Conservation (phyloP, 192 early-diverging fungal genomes). For the Umbelopsis sp. region DNA sequence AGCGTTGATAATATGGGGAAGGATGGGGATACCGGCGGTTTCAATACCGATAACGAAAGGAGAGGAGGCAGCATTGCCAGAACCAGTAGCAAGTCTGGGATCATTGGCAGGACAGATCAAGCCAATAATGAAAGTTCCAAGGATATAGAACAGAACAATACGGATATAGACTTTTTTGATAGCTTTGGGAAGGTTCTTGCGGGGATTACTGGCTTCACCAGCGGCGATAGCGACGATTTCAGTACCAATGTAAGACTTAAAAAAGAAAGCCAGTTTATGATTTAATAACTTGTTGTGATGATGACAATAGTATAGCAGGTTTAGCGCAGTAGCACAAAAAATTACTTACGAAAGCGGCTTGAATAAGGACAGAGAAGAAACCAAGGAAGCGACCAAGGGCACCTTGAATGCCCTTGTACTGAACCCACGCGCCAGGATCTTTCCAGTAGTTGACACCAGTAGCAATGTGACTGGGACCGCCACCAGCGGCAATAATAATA, state of each 20-base stretch:
- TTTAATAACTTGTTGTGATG: too few species aligned
- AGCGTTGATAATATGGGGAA: conserved; percentile 58
- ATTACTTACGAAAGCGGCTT: conserved; percentile 32
- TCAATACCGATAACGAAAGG: conserved; percentile 61
- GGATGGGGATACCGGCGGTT: conserved; percentile 41
- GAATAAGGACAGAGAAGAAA: conserved; percentile 42
- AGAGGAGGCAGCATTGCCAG: conserved; percentile 35
- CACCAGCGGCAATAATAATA: conserved; percentile 50
- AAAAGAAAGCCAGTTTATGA: background rate
- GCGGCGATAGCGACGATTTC: conserved; percentile 68
- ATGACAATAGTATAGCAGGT: background rate
- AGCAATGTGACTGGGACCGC: conserved; percentile 60
- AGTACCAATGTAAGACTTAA: conserved; percentile 34
- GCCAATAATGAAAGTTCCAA: conserved; percentile 60
- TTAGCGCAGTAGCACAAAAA: background rate
- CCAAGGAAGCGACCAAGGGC: conserved; percentile 56
- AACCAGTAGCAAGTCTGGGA: conserved; percentile 26
- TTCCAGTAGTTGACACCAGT: conserved; percentile 36
- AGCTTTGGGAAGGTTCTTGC: conserved; percentile 55
- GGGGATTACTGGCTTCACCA: conserved; percentile 60
- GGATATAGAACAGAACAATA: conserved; percentile 60
- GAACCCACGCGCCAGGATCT: conserved; percentile 29
- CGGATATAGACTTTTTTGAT: conserved; percentile 50
- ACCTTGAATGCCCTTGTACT: conserved; percentile 43
- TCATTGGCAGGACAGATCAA: conserved; percentile 54